Base-by-base conservation (phyloP, 257 asterid species). In the Gentiana straminea region DNA sequence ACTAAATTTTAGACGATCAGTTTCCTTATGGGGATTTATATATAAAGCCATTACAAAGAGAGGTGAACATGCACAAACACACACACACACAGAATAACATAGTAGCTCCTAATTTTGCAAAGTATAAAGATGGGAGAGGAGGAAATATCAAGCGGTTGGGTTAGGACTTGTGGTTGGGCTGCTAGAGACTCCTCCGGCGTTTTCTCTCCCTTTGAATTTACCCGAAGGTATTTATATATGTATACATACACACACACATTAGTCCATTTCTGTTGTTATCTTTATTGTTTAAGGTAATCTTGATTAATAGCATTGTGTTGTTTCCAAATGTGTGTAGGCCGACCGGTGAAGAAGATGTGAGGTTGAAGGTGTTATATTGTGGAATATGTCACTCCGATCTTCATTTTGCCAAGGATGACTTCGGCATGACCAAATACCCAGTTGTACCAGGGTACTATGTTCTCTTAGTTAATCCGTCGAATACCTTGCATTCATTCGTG, bases 371-470 rank as follows among this genome's bases (percentile, higher is more conserved):
- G 24, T 34, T 75, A 36, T 78, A 75, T 24, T 78, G 89, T 59
- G 89, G 89, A 13, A 63, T 78, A 3, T 81, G 85, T 53, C 89
- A 81, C 58, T 4, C 80, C 3, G 88, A 78, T 60, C 82, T 81
- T 37, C 82, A 73, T 57, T 9, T n/a, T 35, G 43, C 60, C 6
- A 78, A 66, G 67, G 61, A 75, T 45, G 84, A 81, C 0, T 70
- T 69, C 64, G 81, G 79, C 3, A 36, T 55, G 61, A 47, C 82
- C 41, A 15, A 7, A 4, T 79, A 73, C 47, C 86, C 86, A 12
- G 5, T 72, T 51, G 75, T 78, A 0, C 79, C 84, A 3, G 84
- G 84, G 84, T 74, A 71, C 7, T 36, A 36, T 49, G 1, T 8
- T 36, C 9, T 4, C 6, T 3, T 10, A 24, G 24, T 24, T 24